Percentiles rank a stretch among this genome's conserved stretches.
Evolutionary conservation across 345 rosid species (phyloP).

Genomic region (Hibiscus trionum): DNA sequence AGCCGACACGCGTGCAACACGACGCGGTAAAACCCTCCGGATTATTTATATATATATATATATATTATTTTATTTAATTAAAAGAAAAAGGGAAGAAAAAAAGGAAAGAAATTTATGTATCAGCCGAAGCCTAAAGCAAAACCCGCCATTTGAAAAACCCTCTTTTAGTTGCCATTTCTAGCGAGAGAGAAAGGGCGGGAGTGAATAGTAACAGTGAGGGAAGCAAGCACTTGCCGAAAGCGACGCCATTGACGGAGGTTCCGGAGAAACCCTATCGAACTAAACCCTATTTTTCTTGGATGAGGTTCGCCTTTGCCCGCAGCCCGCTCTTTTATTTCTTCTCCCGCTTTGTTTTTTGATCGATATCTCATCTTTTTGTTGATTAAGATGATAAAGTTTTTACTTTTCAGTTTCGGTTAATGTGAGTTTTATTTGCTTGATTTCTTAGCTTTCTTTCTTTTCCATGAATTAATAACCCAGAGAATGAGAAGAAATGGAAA

Average conservation of each 20-base stretch:
- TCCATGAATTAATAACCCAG: neutral
- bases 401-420: neutral
- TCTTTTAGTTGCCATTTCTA: neutral
- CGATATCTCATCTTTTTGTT: neutral
- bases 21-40: neutral
- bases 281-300: neutral
- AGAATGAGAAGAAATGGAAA: neutral
- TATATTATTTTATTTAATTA: too few relatives aligned
- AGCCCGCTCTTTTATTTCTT: neutral
- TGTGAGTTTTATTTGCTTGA: neutral
- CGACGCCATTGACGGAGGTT: conserved; percentile 3
- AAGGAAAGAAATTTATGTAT: too few relatives aligned
- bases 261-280: neutral
- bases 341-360: too few relatives aligned
- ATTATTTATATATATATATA: neutral
- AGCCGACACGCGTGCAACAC: neutral
- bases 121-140: conserved; percentile 1
- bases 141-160: conserved; percentile 17
- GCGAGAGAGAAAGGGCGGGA: neutral
- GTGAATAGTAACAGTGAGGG: neutral
- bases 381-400: neutral
- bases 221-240: neutral
- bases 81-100: too few relatives aligned
- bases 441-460: neutral
- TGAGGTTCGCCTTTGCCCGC: neutral